Base-by-base conservation (phyloP, 2,329 filamentous ascomycete species). In the Paecilomyces sp. region DNA sequence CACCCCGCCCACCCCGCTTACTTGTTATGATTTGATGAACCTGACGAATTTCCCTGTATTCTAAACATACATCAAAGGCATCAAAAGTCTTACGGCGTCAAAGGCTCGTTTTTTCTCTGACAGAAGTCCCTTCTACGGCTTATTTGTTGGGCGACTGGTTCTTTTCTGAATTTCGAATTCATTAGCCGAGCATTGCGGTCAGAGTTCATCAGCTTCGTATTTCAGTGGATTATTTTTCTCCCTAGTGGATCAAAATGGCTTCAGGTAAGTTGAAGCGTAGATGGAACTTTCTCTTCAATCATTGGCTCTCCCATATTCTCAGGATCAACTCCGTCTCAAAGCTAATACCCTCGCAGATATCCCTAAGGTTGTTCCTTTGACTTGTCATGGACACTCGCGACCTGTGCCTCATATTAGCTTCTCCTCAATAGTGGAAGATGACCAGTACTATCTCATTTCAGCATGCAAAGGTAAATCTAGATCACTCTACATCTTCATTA, bases 371-470 rank as follows among this genome's bases (percentile, higher is more conserved):
- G 91, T 96, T 58, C 92, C 92, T 59, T 79, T 97, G 74, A 97
- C 92, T 65, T 97, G 92, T 76, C 92, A 97, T 75, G 92, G 92
- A 63, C 92, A 97, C 75, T 96, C 92, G 57, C 87, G 92, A 61
- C 92, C 92, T 1, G 92, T 97, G 57, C 91, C 92, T 6, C 92
- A 97, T 75, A 85, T 96, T 69, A 89, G 87, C 74, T 97, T 97
- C 78, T 97, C 92, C 25, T 85, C 88, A 12, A 82, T 92, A 13
- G 85, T 92, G 64, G 88, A 91, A 70, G 88, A 92, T 66, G 90
- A 91, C 64, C 85, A 88, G 64, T 97, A 94, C 77, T 96, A 94
- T 74, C 83, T 97, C 71, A 92, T 97, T 65, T 96, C 92, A 28
- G 92, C 92, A 65, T 94, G 91, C 81, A 96, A 96, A 82, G 89